These are phyloP conservation scores for Xanthoparmelia taractica DNA, from an alignment of 495 filamentous ascomycete species.

Conservation along the genomic window DNA sequence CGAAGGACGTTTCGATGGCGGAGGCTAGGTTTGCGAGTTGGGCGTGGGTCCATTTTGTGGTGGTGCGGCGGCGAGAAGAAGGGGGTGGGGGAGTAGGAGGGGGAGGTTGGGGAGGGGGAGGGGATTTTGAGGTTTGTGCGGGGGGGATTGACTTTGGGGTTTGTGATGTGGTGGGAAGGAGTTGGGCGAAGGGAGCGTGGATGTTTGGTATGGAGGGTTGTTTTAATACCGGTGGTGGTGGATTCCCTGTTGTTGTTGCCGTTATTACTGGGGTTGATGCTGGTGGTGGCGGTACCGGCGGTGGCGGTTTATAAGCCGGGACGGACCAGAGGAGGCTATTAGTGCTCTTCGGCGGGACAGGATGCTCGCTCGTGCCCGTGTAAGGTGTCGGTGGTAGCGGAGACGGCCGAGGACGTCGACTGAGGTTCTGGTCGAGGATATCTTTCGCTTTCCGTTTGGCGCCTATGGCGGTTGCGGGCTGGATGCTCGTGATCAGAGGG, in stretches of 20 bases:
- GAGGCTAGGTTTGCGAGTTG: slow-evolving; percentile 2
- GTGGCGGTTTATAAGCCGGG: neutral
- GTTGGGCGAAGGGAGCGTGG: neutral
- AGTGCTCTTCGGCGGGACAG: neutral
- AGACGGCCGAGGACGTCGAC: neutral
- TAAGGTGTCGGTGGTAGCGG: neutral
- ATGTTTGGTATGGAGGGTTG: neutral
- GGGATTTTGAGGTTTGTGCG: too few relatives aligned
- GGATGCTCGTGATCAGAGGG: neutral
- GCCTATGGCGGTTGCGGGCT: neutral
- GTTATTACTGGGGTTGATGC: too few relatives aligned
- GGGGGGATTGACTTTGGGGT: too few relatives aligned
- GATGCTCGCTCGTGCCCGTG: neutral
- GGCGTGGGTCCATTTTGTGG: neutral
- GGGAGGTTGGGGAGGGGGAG: neutral
- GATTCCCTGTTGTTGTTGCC: too few relatives aligned
- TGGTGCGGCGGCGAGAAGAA: too few relatives aligned
- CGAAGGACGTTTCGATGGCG: neutral
- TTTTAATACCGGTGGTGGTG: too few relatives aligned
- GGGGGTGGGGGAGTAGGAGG: neutral
- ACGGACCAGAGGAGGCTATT: neutral
- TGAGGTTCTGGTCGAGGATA: neutral
- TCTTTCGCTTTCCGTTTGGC: neutral
- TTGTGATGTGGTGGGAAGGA: too few relatives aligned
- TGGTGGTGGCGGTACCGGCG: neutral